Evolutionary conservation across 2,329 filamentous ascomycete species (phyloP).

Genomic region (Raffaelea albimanens): DNA sequence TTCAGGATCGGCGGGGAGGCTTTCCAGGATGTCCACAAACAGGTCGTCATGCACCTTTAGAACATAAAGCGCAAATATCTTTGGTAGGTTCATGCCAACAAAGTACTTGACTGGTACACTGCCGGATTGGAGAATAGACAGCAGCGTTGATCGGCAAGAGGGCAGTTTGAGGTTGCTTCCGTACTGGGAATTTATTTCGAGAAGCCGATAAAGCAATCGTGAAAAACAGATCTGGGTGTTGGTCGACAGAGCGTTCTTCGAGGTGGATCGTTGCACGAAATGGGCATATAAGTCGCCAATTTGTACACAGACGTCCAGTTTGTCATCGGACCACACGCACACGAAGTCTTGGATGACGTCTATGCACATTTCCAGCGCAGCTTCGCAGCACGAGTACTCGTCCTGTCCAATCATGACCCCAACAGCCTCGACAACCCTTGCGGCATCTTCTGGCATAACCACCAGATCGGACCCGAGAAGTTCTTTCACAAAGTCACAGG

Average conservation of each 20-base stretch:
- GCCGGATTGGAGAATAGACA: slow-evolving; percentile 59
- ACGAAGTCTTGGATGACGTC: slow-evolving; percentile 57
- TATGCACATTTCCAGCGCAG: slow-evolving; percentile 57
- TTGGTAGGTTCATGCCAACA: slow-evolving; percentile 59
- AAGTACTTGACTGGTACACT: slow-evolving; percentile 66
- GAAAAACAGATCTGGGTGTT: slow-evolving; percentile 59
- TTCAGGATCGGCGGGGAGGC: slow-evolving; percentile 62
- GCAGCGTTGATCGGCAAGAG: slow-evolving; percentile 58
- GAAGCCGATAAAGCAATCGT: slow-evolving; percentile 58
- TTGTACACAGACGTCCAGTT: slow-evolving; percentile 50
- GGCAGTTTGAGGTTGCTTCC: slow-evolving; percentile 48
- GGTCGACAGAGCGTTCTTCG: slow-evolving; percentile 60
- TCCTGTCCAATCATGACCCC: slow-evolving; percentile 44
- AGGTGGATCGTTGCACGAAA: slow-evolving; percentile 59
- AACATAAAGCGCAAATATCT: slow-evolving; percentile 73
- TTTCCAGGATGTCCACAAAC: slow-evolving; percentile 73
- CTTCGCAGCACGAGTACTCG: slow-evolving; percentile 64
- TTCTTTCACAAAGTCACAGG: slow-evolving; percentile 38
- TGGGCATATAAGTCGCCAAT: slow-evolving; percentile 72
- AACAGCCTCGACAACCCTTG: slow-evolving; percentile 38
- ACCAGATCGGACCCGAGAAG: slow-evolving; percentile 44
- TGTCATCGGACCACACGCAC: slow-evolving; percentile 51
- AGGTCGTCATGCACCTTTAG: slow-evolving; percentile 75
- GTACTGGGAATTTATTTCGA: slow-evolving; percentile 59
- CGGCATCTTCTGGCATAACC: slow-evolving; percentile 35